Evolutionary conservation across 169 alveolate species (phyloP).

Genomic region (Plasmodium inui): DNA sequence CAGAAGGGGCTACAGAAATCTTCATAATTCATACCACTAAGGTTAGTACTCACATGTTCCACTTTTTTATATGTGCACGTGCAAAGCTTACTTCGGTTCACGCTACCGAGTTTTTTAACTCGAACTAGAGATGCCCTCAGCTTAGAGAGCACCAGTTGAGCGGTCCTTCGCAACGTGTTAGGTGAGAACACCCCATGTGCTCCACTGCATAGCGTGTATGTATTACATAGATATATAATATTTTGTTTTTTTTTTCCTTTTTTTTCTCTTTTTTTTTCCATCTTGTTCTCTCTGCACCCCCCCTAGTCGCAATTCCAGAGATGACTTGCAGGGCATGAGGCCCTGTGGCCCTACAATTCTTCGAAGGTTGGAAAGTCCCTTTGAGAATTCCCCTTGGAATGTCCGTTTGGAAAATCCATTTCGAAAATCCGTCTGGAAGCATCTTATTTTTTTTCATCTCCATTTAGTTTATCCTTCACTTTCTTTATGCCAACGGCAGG

Average conservation of each 20-base stretch:
- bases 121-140: not conserved
- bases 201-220: not conserved
- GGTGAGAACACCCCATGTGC: not conserved
- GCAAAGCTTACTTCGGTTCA: not conserved
- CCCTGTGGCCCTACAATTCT: not conserved
- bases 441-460: not conserved
- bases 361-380: not conserved
- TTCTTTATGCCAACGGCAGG: not conserved
- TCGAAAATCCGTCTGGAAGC: not conserved
- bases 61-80: not conserved
- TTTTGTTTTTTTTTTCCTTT: not conserved
- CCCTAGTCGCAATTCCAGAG: not conserved
- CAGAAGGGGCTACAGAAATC: not conserved
- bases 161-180: not conserved
- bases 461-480: not conserved
- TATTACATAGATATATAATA: not conserved
- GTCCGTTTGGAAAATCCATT: too few species aligned
- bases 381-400: too few species aligned
- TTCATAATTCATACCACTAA: too few species aligned
- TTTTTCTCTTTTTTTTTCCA: not conserved
- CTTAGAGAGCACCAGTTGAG: not conserved
- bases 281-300: not conserved
- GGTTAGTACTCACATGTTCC: not conserved
- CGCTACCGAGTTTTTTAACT: not conserved
- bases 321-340: not conserved